Evolutionary conservation across 2,329 filamentous ascomycete genomes (phyloP).

Genomic region (Pseudocercospora musae): DNA sequence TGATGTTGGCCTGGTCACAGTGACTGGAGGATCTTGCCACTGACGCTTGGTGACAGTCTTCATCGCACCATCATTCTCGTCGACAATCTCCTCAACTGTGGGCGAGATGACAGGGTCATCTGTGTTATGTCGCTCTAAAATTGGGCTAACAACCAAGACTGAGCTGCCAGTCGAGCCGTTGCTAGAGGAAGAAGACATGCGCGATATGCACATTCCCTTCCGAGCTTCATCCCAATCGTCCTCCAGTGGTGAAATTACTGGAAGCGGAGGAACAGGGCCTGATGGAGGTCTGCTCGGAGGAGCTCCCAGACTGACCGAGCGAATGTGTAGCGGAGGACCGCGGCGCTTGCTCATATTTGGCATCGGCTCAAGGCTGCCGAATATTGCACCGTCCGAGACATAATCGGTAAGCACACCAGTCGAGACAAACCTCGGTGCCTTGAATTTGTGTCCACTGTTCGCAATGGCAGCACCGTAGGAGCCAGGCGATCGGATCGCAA

Average conservation of each 20-base stretch:
- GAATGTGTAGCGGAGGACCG: slow-evolving; percentile 26
- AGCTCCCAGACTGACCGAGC: slow-evolving; percentile 37
- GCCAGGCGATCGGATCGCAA: slow-evolving; percentile 28
- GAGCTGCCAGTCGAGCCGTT: slow-evolving; percentile 42
- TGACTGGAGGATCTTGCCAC: slow-evolving; percentile 34
- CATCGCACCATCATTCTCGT: slow-evolving; percentile 30
- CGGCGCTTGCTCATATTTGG: slow-evolving; percentile 10
- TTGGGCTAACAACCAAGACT: slow-evolving; percentile 41
- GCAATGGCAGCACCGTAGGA: slow-evolving; percentile 26
- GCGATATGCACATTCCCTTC: slow-evolving; percentile 33
- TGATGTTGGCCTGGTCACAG: slow-evolving; percentile 28
- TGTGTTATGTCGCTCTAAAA: slow-evolving; percentile 24
- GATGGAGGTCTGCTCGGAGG: slow-evolving; percentile 40
- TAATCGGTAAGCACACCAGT: slow-evolving; percentile 25
- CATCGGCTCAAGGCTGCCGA: slow-evolving; percentile 7
- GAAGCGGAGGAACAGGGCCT: slow-evolving; percentile 43
- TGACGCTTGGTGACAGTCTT: slow-evolving; percentile 39
- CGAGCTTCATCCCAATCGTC: slow-evolving; percentile 8
- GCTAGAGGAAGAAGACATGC: slow-evolving; percentile 41
- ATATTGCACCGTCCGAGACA: slow-evolving; percentile 19
- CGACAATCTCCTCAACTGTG: slow-evolving; percentile 28
- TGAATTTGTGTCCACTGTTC: slow-evolving; percentile 16
- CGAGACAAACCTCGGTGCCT: slow-evolving; percentile 28
- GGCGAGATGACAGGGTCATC: slow-evolving; percentile 23
- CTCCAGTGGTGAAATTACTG: slow-evolving; percentile 30